Evolutionary conservation across 2,329 filamentous ascomycete genomes (phyloP), one percentile per base, ranked within the genome.

Genomic region (Diaporthe sp.): DNA sequence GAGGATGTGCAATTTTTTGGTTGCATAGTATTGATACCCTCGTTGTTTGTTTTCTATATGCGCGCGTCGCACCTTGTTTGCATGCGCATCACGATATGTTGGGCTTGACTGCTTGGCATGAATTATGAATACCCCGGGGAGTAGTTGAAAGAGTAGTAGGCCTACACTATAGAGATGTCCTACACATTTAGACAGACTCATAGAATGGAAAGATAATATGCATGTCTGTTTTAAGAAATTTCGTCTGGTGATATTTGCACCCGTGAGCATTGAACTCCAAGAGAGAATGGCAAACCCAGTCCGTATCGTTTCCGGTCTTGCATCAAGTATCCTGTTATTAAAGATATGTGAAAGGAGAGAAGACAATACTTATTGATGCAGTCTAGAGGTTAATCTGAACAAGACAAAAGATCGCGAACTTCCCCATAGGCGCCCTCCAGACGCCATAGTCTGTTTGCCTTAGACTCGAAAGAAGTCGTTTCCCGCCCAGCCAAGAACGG

Each of bases 71-170:
- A 73, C 34, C n/a, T 22, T 55, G 1, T 53, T 69, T 55, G 55
- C 46, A 73, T 61, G 55, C 58, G 58, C 70, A 53, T 73, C 25
- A 73, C 55, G 71, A 73, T 42, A 22, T 73, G 58, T 28, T 55
- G 65, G 34, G 44, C 55, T 62, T 57, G 44, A 65, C 34, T 61
- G 67, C 67, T 39, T 70, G 73, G 67, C 67, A 74, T 74, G 73
- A 72, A 37, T 74, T 74, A 71, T 34, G 65, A 71, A 72, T 74
- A 74, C 73, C 73, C 71, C 28, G 49, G 46, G 55, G 49, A 49
- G 28, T 69, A 69, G 65, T 22, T 25, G 49, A 42, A 19, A 19
- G 37, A 57, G 12, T 28, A 57, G 12, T 28, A 31, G 71, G 37
- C 8, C 44, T 62, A 44, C 17, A 73, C 46, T 57, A 73, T 46